Percentiles rank a stretch among this genome's conserved stretches.
Evolutionary conservation across 805 yeast genomes (phyloP).

Genomic region (Cyberlindnera amylophila): DNA sequence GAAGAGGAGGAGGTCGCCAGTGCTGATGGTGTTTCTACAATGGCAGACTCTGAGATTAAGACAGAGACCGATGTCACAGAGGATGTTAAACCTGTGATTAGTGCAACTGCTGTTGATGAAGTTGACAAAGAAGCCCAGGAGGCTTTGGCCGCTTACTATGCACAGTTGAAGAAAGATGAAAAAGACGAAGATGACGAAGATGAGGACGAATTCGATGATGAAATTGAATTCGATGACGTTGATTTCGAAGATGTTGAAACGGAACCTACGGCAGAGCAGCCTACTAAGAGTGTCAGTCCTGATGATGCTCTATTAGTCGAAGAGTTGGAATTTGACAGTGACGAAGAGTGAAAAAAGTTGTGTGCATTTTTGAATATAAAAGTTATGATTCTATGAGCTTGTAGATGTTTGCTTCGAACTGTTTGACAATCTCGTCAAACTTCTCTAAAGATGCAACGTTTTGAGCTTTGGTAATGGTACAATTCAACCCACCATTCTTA

Average conservation of each 20-base stretch:
- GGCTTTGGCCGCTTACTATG: conserved; percentile 26
- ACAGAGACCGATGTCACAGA: conserved; percentile 5
- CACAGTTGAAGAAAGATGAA: conserved; percentile 26
- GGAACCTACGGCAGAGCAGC: conserved; percentile 1
- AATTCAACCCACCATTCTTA: conserved; percentile 15
- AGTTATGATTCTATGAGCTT: conserved; percentile 2
- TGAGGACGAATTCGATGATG: conserved; percentile 59
- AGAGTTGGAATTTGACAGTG: conserved; percentile 30
- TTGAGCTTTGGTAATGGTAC: conserved; percentile 15
- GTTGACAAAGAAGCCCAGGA: conserved; percentile 25
- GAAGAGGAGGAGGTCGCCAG: conserved; percentile 21
- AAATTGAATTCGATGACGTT: conserved; percentile 46
- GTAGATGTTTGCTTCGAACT: conserved; percentile 12
- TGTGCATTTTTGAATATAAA: not conserved
- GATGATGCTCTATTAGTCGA: conserved; percentile 12
- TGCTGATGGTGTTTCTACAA: conserved; percentile 1
- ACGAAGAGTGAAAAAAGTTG: conserved; percentile 17
- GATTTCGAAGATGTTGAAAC: conserved; percentile 17
- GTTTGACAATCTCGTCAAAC: conserved; percentile 11
- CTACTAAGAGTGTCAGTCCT: not conserved
- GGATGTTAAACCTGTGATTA: not conserved
- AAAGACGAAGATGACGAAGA: conserved; percentile 29
- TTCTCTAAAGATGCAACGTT: conserved; percentile 3
- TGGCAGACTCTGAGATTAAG: conserved; percentile 6
- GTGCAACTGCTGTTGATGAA: conserved; percentile 1